Conservation (phyloP, 2,329 filamentous ascomycete genomes). For the Pseudogymnoascus sp. region DNA sequence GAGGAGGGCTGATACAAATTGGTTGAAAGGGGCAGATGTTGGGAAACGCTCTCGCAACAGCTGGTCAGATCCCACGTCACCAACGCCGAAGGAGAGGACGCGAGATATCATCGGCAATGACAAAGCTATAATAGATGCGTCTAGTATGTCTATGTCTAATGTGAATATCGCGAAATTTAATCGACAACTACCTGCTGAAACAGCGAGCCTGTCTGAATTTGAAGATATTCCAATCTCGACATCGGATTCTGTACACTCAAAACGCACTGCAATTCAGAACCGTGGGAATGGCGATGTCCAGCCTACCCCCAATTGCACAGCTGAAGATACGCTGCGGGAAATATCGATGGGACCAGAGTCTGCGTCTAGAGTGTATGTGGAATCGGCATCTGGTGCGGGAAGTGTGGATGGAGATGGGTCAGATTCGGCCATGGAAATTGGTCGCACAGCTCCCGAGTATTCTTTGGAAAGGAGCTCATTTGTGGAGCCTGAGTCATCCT, state of each 20-base stretch:
- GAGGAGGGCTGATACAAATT: slow-evolving; percentile 17
- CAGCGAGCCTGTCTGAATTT: not conserved
- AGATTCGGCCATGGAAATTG: not conserved
- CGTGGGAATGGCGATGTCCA: not conserved
- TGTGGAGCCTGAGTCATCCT: not conserved
- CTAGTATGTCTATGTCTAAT: not conserved
- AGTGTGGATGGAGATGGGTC: not conserved
- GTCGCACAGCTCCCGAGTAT: not conserved
- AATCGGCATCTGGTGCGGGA: not conserved
- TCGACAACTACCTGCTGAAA: not conserved
- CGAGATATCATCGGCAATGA: not conserved
- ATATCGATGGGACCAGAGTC: not conserved
- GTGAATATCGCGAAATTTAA: not conserved
- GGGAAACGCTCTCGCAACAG: slow-evolving; percentile 26
- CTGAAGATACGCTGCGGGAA: not conserved
- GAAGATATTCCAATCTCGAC: not conserved
- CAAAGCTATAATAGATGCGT: not conserved
- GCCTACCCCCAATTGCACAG: not conserved
- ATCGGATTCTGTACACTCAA: not conserved
- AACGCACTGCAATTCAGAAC: not conserved
- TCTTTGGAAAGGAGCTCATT: not conserved
- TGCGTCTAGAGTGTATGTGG: not conserved
- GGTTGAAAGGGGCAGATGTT: slow-evolving; percentile 25
- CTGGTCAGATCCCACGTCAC: slow-evolving; percentile 18
- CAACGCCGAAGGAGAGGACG: slow-evolving; percentile 18